Evolutionary conservation across 78 protist species (phyloP), one percentile per base, ranked within the genome.

Genomic region (Chrysochromulina parva): DNA sequence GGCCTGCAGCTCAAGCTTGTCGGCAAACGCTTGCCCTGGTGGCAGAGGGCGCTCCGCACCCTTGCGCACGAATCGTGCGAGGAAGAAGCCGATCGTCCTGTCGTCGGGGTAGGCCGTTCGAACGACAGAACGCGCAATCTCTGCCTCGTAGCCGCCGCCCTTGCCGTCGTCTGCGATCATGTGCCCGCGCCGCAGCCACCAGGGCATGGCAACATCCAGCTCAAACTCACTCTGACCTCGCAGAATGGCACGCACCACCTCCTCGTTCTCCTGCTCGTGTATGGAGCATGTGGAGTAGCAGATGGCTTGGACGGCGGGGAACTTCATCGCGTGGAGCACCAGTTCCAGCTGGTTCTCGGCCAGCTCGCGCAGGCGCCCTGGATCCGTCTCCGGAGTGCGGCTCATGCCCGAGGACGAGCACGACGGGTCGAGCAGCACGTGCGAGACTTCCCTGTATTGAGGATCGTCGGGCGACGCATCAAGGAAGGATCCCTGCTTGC

Each of bases 261-360:
- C 91, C 74, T 95, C 96, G 84, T 95, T 95, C 89, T 95, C 96
- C 16, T 6, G 62, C 47, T n/a, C 59, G 90, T 91, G 55, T 11
- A 93, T 58, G 24, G 94, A 92, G 91, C 96, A 95, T 28, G 96
- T 95, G 54, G 93, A 88, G 91, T 95, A 95, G 47, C 85, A 66
- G 24, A 95, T 2, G 80, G 60, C 57, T 53, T 0, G 4, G 60
- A 88, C 9, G 13, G 3, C 22, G 93, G 94, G 82, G 54, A 94
- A 93, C 20, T 26, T 0, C 66, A 93, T 58, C 48, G 95, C 95
- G 50, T 93, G 95, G 7, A 7, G 47, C 24, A 93, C 14, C 38
- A 90, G 11, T 47, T 3, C 52, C 66, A 1, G 38, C 57, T 93
- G 95, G 24, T 7, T 3, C 4, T 5, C n/a, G 10, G 76, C n/a